Conservation (phyloP, 2,329 filamentous ascomycete genomes). For the Penicillium oxalicum region DNA sequence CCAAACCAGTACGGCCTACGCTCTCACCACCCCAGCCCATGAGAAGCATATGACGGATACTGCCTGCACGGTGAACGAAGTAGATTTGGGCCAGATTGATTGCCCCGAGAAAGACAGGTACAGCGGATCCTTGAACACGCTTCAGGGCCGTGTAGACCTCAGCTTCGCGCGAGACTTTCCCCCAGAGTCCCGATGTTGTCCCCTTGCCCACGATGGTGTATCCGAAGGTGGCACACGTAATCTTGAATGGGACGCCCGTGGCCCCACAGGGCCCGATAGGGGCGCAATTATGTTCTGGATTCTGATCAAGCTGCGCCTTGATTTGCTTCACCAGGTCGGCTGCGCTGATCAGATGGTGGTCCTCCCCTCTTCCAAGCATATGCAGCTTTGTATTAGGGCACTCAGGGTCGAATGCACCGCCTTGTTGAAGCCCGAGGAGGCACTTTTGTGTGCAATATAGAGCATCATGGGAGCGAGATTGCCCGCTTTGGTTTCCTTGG, state of each 20-base stretch:
- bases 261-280: conserved; percentile 20
- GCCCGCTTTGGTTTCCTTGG: not conserved
- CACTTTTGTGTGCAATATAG: conserved; percentile 26
- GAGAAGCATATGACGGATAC: not conserved
- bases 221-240: conserved; percentile 21
- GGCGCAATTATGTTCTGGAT: conserved; percentile 20
- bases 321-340: conserved; percentile 15
- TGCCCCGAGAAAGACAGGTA: not conserved
- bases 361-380: conserved; percentile 1
- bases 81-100: not conserved
- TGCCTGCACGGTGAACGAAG: not conserved
- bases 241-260: conserved; percentile 26
- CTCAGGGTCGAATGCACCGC: conserved; percentile 17
- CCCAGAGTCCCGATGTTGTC: conserved; percentile 16
- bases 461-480: conserved; percentile 9
- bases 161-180: not conserved
- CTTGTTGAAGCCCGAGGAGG: conserved; percentile 22
- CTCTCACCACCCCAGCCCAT: not conserved
- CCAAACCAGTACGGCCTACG: not conserved
- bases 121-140: not conserved
- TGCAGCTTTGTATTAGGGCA: conserved; percentile 24
- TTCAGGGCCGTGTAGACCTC: not conserved
- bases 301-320: conserved; percentile 22
- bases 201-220: conserved; percentile 29
- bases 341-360: conserved; percentile 13